phyloP scores from a whole-genome alignment of 805 yeast genomes.

The Sugiyamaella smithiae region DNA sequence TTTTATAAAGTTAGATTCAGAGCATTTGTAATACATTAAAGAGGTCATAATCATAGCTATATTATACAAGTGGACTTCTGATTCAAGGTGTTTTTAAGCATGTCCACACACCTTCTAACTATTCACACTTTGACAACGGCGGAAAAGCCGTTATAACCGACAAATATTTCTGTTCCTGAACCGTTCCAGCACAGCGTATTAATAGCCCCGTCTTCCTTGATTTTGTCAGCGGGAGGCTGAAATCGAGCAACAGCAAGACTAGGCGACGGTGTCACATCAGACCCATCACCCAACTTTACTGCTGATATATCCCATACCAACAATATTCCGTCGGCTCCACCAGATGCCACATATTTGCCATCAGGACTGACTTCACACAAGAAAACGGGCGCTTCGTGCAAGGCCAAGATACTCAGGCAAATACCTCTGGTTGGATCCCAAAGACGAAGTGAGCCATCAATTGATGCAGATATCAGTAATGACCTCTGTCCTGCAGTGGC shows the following conservation, averaged over 20 bases:
- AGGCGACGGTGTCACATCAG: not conserved
- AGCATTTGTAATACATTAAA: not conserved
- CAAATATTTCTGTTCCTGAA: constrained; percentile 20
- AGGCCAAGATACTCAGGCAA: constrained; percentile 37
- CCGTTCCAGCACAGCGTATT: constrained; percentile 22
- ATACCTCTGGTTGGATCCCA: constrained; percentile 52
- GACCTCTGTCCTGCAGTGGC: constrained; percentile 17
- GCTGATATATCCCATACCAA: constrained; percentile 26
- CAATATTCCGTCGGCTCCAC: constrained; percentile 62
- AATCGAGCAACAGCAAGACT: constrained; percentile 16
- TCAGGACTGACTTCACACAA: constrained; percentile 53
- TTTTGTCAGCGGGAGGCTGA: constrained; percentile 6
- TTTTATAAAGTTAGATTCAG: no score
- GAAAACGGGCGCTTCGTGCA: constrained; percentile 50
- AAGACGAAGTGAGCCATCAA: constrained; percentile 67
- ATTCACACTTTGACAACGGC: constrained; percentile 12
- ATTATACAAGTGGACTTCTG: no score
- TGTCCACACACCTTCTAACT: no score
- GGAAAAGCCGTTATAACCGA: constrained; percentile 21
- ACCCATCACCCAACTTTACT: not conserved
- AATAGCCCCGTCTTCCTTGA: not conserved
- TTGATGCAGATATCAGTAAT: constrained; percentile 51
- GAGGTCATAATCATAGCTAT: no score
- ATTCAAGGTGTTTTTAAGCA: no score
- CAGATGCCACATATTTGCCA: constrained; percentile 52